These are phyloP conservation scores for Medicago arabica DNA, from an alignment of 306 rosid genomes.

Conservation along the genomic window DNA sequence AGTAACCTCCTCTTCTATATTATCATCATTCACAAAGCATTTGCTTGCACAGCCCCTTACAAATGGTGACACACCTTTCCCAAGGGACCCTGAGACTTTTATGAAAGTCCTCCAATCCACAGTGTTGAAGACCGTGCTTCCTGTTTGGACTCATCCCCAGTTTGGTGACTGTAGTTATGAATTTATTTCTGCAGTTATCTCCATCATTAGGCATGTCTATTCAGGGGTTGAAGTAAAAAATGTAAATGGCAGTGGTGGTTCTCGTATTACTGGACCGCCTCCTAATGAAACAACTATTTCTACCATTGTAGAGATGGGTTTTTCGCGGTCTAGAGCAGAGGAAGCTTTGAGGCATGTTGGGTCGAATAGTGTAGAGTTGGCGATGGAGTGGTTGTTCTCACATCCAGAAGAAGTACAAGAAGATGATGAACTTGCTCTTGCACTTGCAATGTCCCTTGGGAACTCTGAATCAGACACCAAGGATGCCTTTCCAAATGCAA, in stretches of 20 bases:
- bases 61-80: slow-evolving; percentile 69
- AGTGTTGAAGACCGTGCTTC: slow-evolving; percentile 95
- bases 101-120: slow-evolving; percentile 94
- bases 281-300: slow-evolving; percentile 92
- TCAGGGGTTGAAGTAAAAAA: slow-evolving; percentile 92
- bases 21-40: slow-evolving; percentile 88
- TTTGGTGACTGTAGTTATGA: slow-evolving; percentile 88
- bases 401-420: slow-evolving; percentile 91
- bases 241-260: slow-evolving; percentile 61
- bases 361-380: slow-evolving; percentile 95
- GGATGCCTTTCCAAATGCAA: slow-evolving; percentile 59
- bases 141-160: slow-evolving; percentile 95
- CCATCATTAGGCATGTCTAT: slow-evolving; percentile 84
- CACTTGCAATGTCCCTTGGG: slow-evolving; percentile 98
- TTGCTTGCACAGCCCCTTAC: slow-evolving; percentile 82
- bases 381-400: slow-evolving; percentile 98
- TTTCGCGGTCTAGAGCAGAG: slow-evolving; percentile 93
- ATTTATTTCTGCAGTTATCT: slow-evolving; percentile 80
- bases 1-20: slow-evolving; percentile 88
- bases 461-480: slow-evolving; percentile 80
- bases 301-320: slow-evolving; percentile 96
- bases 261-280: slow-evolving; percentile 88
- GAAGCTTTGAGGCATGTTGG: slow-evolving; percentile 96
- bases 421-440: slow-evolving; percentile 99
- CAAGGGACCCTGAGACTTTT: slow-evolving; percentile 92